A percentile compares a stretch with the other conserved stretches of the same genome.
phyloP scores from a whole-genome alignment of 1,284 basidiomycete genomes.

The Schizopora paradoxa region DNA sequence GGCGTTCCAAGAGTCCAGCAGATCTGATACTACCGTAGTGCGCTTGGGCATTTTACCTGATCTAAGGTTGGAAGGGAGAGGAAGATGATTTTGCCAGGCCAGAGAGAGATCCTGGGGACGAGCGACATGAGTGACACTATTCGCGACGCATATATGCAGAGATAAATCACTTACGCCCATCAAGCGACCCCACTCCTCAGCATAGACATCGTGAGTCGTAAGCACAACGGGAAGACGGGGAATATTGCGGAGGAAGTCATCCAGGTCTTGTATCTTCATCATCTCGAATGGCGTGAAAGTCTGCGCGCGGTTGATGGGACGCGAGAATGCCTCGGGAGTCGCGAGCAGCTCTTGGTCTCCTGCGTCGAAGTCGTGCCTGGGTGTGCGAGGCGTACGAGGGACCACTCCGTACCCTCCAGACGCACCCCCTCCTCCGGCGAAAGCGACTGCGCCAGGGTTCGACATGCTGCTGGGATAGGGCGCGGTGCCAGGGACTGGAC shows the following conservation, averaged over 20 bases:
- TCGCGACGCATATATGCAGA: not conserved
- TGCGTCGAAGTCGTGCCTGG: slow-evolving; percentile 13
- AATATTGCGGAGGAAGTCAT: slow-evolving; percentile 56
- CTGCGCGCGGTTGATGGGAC: slow-evolving; percentile 60
- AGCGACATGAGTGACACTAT: slow-evolving; percentile 11
- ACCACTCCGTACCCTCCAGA: slow-evolving; percentile 1
- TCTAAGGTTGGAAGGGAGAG: slow-evolving; percentile 44
- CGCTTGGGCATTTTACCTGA: slow-evolving; percentile 49
- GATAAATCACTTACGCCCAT: slow-evolving; percentile 48
- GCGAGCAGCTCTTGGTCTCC: slow-evolving; percentile 43
- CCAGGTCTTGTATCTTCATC: slow-evolving; percentile 69
- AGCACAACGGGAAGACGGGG: slow-evolving; percentile 66
- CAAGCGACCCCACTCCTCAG: slow-evolving; percentile 71
- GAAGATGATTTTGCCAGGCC: slow-evolving; percentile 68
- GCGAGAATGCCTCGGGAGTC: slow-evolving; percentile 64
- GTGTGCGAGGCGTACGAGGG: slow-evolving; percentile 23
- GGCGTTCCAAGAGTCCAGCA: slow-evolving; percentile 72
- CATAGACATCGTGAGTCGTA: slow-evolving; percentile 68
- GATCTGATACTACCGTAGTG: slow-evolving; percentile 54
- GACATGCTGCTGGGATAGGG: slow-evolving; percentile 7
- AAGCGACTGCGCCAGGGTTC: slow-evolving; percentile 1
- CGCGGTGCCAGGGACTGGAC: slow-evolving; percentile 12
- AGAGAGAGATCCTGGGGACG: slow-evolving; percentile 55
- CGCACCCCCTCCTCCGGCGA: slow-evolving; percentile 4
- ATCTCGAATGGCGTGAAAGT: slow-evolving; percentile 64